Evolutionary conservation across 169 alveolate species (phyloP).

Genomic region (Plasmodium relictum): DNA sequence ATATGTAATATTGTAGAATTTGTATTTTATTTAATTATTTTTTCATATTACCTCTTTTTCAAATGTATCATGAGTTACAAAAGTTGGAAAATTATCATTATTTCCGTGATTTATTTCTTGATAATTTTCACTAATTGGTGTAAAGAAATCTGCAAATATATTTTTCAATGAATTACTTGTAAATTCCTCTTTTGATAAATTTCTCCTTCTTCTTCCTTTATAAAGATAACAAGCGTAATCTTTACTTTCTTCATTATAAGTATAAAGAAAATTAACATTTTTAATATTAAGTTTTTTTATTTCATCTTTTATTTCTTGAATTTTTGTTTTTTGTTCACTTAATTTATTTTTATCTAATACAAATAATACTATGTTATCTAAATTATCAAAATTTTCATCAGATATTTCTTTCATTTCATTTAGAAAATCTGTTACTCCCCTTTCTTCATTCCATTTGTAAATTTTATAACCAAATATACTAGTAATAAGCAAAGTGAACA

Average conservation of each 20-base stretch:
- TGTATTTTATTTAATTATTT: background rate
- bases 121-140: conserved; percentile 65
- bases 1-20: background rate
- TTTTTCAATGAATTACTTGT: conserved; percentile 23
- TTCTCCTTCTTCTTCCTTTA: conserved; percentile 73
- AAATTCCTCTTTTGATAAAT: conserved; percentile 58
- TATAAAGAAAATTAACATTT: conserved; percentile 50
- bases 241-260: conserved; percentile 60
- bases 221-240: conserved; percentile 66
- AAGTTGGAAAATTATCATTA: conserved; percentile 31
- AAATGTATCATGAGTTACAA: conserved; percentile 73
- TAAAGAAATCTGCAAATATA: conserved; percentile 45
- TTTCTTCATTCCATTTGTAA: conserved; percentile 56
- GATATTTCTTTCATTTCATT: conserved; percentile 75
- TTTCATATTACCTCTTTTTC: conserved; percentile 52
- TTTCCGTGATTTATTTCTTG: conserved; percentile 62
- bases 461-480: conserved; percentile 38
- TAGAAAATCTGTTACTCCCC: conserved; percentile 31
- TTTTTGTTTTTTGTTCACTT: conserved; percentile 49
- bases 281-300: conserved; percentile 63
- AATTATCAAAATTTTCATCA: conserved; percentile 50
- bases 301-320: conserved; percentile 51
- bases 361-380: conserved; percentile 64
- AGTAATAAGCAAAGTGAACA: conserved; percentile 22
- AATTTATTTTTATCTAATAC: conserved; percentile 70